These are phyloP conservation scores for Pythium aristosporum DNA, from an alignment of 352 stramenopile genomes.

Conservation along the genomic window DNA sequence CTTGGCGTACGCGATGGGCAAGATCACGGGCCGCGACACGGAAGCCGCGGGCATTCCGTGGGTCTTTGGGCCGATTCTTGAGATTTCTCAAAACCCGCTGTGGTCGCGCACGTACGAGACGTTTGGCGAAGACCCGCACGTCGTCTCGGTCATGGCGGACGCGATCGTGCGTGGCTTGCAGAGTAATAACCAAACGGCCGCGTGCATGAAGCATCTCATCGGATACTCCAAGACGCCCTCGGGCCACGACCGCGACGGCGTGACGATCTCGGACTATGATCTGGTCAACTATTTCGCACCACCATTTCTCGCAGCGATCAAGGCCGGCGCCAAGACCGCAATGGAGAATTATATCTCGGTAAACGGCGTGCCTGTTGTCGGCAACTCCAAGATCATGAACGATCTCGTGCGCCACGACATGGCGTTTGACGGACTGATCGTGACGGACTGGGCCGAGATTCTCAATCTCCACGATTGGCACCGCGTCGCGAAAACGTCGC, in stretches of 20 bases:
- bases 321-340: slow-evolving; percentile 76
- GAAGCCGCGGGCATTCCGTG: slow-evolving; percentile 85
- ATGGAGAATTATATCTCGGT: slow-evolving; percentile 95
- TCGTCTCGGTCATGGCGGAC: slow-evolving; percentile 80
- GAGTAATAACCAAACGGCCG: slow-evolving; percentile 51
- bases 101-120: slow-evolving; percentile 93
- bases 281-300: slow-evolving; percentile 86
- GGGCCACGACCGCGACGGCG: slow-evolving; percentile 78
- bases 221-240: slow-evolving; percentile 82
- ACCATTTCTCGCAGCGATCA: slow-evolving; percentile 80
- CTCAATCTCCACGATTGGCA: slow-evolving; percentile 67
- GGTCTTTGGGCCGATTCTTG: slow-evolving; percentile 89
- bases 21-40: slow-evolving; percentile 82
- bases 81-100: slow-evolving; percentile 84
- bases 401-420: slow-evolving; percentile 52
- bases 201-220: slow-evolving; percentile 92
- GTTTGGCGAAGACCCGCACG: slow-evolving; percentile 90
- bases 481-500: slow-evolving; percentile 33
- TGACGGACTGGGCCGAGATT: slow-evolving; percentile 87
- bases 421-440: slow-evolving; percentile 65
- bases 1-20: slow-evolving; percentile 64
- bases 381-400: slow-evolving; percentile 62
- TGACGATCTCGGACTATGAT: slow-evolving; percentile 74
- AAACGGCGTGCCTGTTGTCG: slow-evolving; percentile 90
- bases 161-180: slow-evolving; percentile 85